phyloP scores from a whole-genome alignment of 176 grass and related monocot species.

The Juncus effusus region DNA sequence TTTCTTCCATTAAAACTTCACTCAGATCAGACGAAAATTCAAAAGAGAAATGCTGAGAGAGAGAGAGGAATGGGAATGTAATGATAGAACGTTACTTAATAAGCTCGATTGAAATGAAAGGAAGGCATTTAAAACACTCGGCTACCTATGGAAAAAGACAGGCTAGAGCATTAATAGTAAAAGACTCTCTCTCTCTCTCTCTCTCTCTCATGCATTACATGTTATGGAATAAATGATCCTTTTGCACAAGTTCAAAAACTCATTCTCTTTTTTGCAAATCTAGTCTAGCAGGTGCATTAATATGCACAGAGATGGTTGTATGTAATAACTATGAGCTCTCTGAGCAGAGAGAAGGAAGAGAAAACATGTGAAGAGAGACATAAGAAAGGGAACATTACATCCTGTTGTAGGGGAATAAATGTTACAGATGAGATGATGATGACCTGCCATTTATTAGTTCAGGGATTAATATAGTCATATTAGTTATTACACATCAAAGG shows the following conservation, averaged over 20 bases:
- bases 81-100: constrained; percentile 5
- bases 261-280: constrained; percentile 32
- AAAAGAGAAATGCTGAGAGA: not conserved
- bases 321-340: constrained; percentile 15
- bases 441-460: constrained; percentile 33
- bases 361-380: not conserved
- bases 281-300: constrained; percentile 40
- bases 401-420: constrained; percentile 51
- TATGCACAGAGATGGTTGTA: not conserved
- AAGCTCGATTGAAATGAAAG: constrained; percentile 7
- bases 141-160: constrained; percentile 82
- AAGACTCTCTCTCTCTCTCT: constrained; percentile 11
- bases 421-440: constrained; percentile 41
- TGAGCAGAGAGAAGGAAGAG: constrained; percentile 2
- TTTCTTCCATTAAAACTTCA: not conserved
- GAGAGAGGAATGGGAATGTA: constrained; percentile 18
- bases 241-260: constrained; percentile 23
- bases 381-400: constrained; percentile 27
- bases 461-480: not conserved
- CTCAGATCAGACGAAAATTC: not conserved
- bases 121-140: constrained; percentile 59
- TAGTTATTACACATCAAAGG: no score
- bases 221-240: constrained; percentile 66
- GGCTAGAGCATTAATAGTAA: constrained; percentile 93
- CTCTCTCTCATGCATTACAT: constrained; percentile 51